Conservation (phyloP, 2,329 filamentous ascomycete species). For the Aspergillus calidoustus region DNA sequence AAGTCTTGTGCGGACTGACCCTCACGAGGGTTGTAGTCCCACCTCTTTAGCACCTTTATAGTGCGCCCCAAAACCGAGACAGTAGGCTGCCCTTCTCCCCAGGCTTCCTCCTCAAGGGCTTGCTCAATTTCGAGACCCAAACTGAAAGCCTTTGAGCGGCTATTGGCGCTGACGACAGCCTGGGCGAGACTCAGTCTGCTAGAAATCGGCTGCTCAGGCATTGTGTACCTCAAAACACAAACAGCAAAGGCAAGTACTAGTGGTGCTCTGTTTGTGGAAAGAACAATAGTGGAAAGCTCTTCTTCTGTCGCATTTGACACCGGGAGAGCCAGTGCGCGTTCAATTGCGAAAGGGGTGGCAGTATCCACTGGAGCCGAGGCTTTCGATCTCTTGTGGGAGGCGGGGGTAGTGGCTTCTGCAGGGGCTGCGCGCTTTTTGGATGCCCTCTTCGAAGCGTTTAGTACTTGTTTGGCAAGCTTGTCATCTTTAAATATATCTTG, state of each 20-base stretch:
- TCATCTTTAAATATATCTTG: conserved; percentile 54
- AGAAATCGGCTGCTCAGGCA: conserved; percentile 84
- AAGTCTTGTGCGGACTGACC: conserved; percentile 39
- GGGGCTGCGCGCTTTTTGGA: conserved; percentile 58
- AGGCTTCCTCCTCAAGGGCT: conserved; percentile 70
- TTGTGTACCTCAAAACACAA: conserved; percentile 74
- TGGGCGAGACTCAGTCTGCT: conserved; percentile 82
- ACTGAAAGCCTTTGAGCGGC: conserved; percentile 73
- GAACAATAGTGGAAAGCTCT: conserved; percentile 58
- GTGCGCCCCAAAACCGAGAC: conserved; percentile 75
- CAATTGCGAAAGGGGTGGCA: conserved; percentile 37
- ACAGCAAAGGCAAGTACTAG: conserved; percentile 81
- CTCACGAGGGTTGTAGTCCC: conserved; percentile 69
- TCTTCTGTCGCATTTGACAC: conserved; percentile 54
- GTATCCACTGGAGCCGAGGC: conserved; percentile 16
- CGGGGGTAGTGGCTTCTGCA: conserved; percentile 34
- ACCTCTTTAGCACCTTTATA: conserved; percentile 74
- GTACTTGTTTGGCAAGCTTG: conserved; percentile 60
- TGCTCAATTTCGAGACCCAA: conserved; percentile 71
- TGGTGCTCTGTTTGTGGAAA: conserved; percentile 81
- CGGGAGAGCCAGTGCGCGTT: conserved; percentile 41
- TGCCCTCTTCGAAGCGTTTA: conserved; percentile 61
- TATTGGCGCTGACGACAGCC: conserved; percentile 81
- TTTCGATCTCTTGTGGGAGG: conserved; percentile 47
- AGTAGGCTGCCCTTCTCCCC: conserved; percentile 75